These are phyloP conservation scores for Scutellaria barbata DNA, from an alignment of 257 asterid species.

Conservation along the genomic window DNA sequence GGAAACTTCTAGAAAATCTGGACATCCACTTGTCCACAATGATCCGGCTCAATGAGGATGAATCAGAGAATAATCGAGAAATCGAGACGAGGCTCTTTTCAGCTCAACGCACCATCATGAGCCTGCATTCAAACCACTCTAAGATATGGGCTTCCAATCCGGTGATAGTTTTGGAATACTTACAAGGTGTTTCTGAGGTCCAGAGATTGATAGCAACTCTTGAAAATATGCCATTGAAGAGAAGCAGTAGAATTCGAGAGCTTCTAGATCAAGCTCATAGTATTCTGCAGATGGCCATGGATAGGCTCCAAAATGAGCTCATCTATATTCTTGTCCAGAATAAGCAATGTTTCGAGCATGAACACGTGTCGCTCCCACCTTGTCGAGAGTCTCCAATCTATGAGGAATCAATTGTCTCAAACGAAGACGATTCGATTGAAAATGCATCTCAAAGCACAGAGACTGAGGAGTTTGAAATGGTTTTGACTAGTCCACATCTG, in stretches of 20 bases:
- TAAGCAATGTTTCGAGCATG: slow-evolving; percentile 47
- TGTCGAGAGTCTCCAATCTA: slow-evolving; percentile 36
- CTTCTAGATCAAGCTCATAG: slow-evolving; percentile 48
- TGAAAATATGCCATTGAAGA: slow-evolving; percentile 32
- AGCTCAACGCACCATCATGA: slow-evolving; percentile 46
- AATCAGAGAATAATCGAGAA: slow-evolving; percentile 34
- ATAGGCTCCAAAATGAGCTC: slow-evolving; percentile 58
- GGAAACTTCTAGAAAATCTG: slow-evolving; percentile 42
- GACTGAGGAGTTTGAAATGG: slow-evolving; percentile 50
- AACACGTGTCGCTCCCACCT: slow-evolving; percentile 23
- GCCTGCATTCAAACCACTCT: slow-evolving; percentile 43
- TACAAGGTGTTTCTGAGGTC: slow-evolving; percentile 56
- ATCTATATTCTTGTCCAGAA: slow-evolving; percentile 51
- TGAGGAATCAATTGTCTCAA: slow-evolving; percentile 51
- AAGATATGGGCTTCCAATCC: slow-evolving; percentile 56
- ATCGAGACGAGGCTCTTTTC: slow-evolving; percentile 45
- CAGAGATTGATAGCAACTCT: slow-evolving; percentile 37
- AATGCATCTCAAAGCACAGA: slow-evolving; percentile 41
- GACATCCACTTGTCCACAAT: slow-evolving; percentile 48
- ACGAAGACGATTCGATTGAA: slow-evolving; percentile 53
- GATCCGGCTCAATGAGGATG: slow-evolving; percentile 37
- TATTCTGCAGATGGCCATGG: slow-evolving; percentile 60
- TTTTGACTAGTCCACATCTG: slow-evolving; percentile 59
- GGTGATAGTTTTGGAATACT: slow-evolving; percentile 39
- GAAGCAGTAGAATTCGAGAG: slow-evolving; percentile 29